These are phyloP conservation scores for Phoma herbarum DNA, from an alignment of 2,329 filamentous ascomycete genomes.

Conservation along the genomic window DNA sequence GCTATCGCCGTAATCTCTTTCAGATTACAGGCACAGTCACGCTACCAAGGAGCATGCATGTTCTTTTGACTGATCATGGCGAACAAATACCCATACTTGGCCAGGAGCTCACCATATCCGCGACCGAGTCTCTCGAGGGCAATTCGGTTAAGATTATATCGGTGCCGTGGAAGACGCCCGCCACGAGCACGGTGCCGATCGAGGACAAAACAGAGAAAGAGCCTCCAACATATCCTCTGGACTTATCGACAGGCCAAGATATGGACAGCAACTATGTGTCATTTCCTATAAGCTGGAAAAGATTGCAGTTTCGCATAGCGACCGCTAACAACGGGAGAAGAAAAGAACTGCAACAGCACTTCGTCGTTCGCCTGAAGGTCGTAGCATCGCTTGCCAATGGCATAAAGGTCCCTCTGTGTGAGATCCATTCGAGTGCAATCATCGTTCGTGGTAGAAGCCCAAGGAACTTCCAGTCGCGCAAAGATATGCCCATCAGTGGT, in stretches of 20 bases:
- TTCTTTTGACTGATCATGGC: slow-evolving; percentile 82
- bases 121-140: slow-evolving; percentile 93
- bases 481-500: slow-evolving; percentile 87
- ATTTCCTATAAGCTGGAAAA: slow-evolving; percentile 93
- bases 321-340: slow-evolving; percentile 95
- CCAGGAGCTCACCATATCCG: slow-evolving; percentile 88
- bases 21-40: slow-evolving; percentile 93
- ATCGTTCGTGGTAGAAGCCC: slow-evolving; percentile 94
- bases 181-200: slow-evolving; percentile 74
- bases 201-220: slow-evolving; percentile 81
- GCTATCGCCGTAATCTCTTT: slow-evolving; percentile 94
- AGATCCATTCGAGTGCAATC: slow-evolving; percentile 87
- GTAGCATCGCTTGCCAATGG: slow-evolving; percentile 84
- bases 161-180: slow-evolving; percentile 97
- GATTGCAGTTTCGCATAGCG: slow-evolving; percentile 91
- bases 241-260: slow-evolving; percentile 71
- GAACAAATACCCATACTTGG: slow-evolving; percentile 82
- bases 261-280: slow-evolving; percentile 84
- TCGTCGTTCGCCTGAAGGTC: slow-evolving; percentile 87
- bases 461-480: slow-evolving; percentile 91
- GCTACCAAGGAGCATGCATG: slow-evolving; percentile 78
- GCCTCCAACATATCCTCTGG: slow-evolving; percentile 80
- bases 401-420: slow-evolving; percentile 80
- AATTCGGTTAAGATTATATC: slow-evolving; percentile 93
- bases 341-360: slow-evolving; percentile 96